Conservation (phyloP, 805 yeast genomes). For the Candida michaelii region DNA sequence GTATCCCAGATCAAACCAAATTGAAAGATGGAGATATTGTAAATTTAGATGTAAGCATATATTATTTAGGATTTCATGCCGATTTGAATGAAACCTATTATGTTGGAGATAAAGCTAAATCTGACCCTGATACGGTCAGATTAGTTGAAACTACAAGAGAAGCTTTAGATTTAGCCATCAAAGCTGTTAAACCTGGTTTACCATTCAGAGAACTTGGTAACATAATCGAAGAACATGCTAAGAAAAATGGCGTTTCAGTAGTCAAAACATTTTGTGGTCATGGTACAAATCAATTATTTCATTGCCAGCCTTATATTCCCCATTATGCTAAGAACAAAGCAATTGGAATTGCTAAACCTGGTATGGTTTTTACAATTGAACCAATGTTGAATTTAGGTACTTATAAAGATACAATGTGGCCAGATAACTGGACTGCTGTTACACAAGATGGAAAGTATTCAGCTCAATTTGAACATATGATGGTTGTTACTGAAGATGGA, state of each 20-base stretch:
- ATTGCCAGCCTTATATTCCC: slow-evolving; percentile 88
- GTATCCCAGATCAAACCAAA: slow-evolving; percentile 88
- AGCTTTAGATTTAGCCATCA: slow-evolving; percentile 80
- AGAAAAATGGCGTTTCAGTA: slow-evolving; percentile 74
- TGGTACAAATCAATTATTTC: slow-evolving; percentile 85
- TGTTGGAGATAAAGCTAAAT: slow-evolving; percentile 83
- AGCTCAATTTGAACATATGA: slow-evolving; percentile 95
- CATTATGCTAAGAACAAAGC: slow-evolving; percentile 94
- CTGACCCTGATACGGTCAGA: slow-evolving; percentile 79
- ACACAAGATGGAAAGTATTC: slow-evolving; percentile 87
- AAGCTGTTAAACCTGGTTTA: slow-evolving; percentile 84
- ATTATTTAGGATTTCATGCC: slow-evolving; percentile 85
- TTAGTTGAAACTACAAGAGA: slow-evolving; percentile 88
- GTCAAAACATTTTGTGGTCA: slow-evolving; percentile 93
- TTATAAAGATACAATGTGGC: slow-evolving; percentile 84
- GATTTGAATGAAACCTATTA: slow-evolving; percentile 96
- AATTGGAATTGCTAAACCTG: slow-evolving; percentile 90
- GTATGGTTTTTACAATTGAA: slow-evolving; percentile 95
- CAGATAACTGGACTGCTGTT: slow-evolving; percentile 94
- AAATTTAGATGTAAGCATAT: slow-evolving; percentile 85
- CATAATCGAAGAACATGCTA: slow-evolving; percentile 83
- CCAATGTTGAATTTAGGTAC: slow-evolving; percentile 93
- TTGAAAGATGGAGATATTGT: slow-evolving; percentile 93
- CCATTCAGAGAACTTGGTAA: slow-evolving; percentile 86
- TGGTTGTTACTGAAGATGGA: slow-evolving; percentile 90